phyloP scores from a whole-genome alignment of 495 filamentous ascomycete genomes.

The Viridothelium virens region DNA sequence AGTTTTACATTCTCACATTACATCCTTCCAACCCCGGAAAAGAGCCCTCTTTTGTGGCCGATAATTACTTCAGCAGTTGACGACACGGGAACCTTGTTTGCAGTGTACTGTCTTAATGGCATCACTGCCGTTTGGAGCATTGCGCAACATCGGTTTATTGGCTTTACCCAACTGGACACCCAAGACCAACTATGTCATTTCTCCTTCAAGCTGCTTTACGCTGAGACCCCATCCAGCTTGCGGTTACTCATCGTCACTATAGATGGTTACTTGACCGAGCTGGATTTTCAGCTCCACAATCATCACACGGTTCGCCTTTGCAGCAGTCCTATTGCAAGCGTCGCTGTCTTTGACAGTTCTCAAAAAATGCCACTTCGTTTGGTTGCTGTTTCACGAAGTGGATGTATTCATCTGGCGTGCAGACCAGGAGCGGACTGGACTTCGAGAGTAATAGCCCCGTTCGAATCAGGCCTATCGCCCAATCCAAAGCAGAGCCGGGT shows the following conservation, averaged over 20 bases:
- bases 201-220: conserved; percentile 42
- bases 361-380: conserved; percentile 15
- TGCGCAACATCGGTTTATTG: conserved; percentile 42
- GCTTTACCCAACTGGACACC: conserved; percentile 33
- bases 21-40: conserved; percentile 34
- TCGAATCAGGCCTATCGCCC: conserved; percentile 21
- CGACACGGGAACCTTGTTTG: conserved; percentile 52
- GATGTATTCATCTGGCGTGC: conserved; percentile 42
- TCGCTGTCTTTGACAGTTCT: conserved; percentile 23
- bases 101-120: conserved; percentile 50
- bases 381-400: conserved; percentile 30
- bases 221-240: not conserved
- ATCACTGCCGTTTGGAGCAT: conserved; percentile 53
- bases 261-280: conserved; percentile 50
- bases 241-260: conserved; percentile 44
- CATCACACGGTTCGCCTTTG: conserved; percentile 17
- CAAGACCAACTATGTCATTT: conserved; percentile 50
- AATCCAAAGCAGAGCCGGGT: conserved; percentile 29
- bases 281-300: conserved; percentile 29
- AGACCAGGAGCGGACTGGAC: conserved; percentile 33
- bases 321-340: not conserved
- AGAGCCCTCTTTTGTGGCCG: conserved; percentile 45
- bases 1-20: conserved; percentile 22
- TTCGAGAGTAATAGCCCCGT: conserved; percentile 29
- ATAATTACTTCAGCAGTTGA: conserved; percentile 53